Base-by-base conservation (phyloP, 2,329 filamentous ascomycete genomes). In the Sporothrix brasiliensis region DNA sequence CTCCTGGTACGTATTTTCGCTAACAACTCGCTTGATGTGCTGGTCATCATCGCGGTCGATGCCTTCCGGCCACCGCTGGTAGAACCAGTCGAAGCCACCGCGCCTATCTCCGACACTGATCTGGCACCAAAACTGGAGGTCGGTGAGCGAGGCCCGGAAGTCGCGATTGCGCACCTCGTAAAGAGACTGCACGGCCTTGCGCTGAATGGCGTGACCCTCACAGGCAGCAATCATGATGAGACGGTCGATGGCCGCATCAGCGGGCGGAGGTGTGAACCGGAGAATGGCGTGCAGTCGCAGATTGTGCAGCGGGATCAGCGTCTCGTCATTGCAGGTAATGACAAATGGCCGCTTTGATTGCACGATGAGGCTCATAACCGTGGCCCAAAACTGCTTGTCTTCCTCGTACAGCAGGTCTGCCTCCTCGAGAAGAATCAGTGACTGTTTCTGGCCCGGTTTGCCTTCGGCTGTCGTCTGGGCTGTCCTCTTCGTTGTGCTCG, bases 61-160 rank as follows among this genome's bases (percentile, higher is more conserved):
- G 0, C 91, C 91, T 58, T 85, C 86, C 10, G 92, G 91, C 88
- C 90, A 94, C 70, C 90, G 86, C 63, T 90, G 88, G 75, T 91
- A 89, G 75, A 97, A 92, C 94, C 96, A 99, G 75, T 94, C 92
- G 58, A 97, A 86, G 0, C 95, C 94, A 24, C 92, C 91, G 75
- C 91, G 91, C n/a, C 88, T 84, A 77, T 97, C 95, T 5, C 95
- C 96, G 11, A 99, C 88, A 0, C 91, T 93, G 80, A 98, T 93
- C 78, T 99, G 95, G 78, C 96, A 99, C 94, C 94, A 99, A 77
- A 96, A 95, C 77, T 97, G 90, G 39, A 99, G 85, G 72, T 98
- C 93, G 70, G 86, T 89, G 65, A 99, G 88, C 2, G 91, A 89
- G 27, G 90, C 92, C 69, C 95, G 89, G 14, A 99, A 81, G 77